Percentiles rank a stretch among this genome's conserved stretches.
Conservation (phyloP, 176 grass and related monocot species). For the Paspalum notatum region DNA sequence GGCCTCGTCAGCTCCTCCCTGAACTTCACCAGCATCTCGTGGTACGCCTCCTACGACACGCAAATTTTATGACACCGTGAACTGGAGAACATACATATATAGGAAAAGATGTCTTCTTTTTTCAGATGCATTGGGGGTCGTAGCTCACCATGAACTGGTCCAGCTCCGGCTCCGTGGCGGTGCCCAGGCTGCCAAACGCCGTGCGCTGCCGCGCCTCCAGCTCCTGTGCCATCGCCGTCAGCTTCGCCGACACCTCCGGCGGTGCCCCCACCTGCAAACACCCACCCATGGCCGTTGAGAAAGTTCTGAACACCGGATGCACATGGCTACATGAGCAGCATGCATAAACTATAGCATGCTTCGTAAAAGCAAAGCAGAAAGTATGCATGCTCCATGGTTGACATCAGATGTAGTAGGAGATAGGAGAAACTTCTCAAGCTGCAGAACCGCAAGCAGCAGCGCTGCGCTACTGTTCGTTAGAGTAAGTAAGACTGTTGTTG, state of each 20-base stretch:
- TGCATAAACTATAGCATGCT: conserved; percentile 20
- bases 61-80: background rate
- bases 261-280: conserved; percentile 83
- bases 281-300: conserved; percentile 8
- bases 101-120: background rate
- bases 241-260: conserved; percentile 72
- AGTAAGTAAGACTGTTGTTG: background rate
- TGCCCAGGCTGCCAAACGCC: conserved; percentile 53
- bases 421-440: conserved; percentile 29
- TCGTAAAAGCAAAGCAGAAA: conserved; percentile 30
- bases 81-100: too few relatives aligned
- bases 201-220: conserved; percentile 78
- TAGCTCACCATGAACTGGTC: conserved; percentile 92
- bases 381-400: conserved; percentile 31
- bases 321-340: conserved; percentile 1
- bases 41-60: conserved; percentile 88
- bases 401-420: conserved; percentile 42
- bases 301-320: conserved; percentile 17
- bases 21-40: conserved; percentile 98
- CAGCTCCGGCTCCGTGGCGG: conserved; percentile 81
- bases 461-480: conserved; percentile 12
- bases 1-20: conserved; percentile 91
- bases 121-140: conserved; percentile 5
- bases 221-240: conserved; percentile 76
- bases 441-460: conserved; percentile 3